A percentile compares a stretch with the other conserved stretches of the same genome.
Conservation (phyloP, 192 early-diverging fungal genomes). For the Coemansia sp. region DNA sequence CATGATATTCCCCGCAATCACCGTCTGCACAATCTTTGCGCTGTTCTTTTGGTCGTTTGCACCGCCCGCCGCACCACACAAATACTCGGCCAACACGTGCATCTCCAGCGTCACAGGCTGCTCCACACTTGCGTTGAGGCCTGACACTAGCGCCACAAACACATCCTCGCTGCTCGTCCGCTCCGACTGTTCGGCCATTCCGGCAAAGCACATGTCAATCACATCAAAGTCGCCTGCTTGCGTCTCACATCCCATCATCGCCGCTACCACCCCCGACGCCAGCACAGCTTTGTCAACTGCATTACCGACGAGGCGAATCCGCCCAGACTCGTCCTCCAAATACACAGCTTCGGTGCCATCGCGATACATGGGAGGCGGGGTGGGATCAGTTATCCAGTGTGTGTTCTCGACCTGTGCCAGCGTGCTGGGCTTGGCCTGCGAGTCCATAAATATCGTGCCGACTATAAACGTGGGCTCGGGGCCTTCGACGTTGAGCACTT, state of each 20-base stretch:
- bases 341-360: conserved; percentile 61
- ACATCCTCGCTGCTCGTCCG: conserved; percentile 40
- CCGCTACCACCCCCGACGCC: conserved; percentile 81
- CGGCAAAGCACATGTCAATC: conserved; percentile 76
- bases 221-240: conserved; percentile 80
- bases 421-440: conserved; percentile 86
- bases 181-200: conserved; percentile 58
- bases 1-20: conserved; percentile 77
- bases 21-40: conserved; percentile 66
- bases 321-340: conserved; percentile 92
- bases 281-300: conserved; percentile 56
- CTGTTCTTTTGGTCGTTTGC: conserved; percentile 55
- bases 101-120: conserved; percentile 56
- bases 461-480: conserved; percentile 68
- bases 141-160: conserved; percentile 81
- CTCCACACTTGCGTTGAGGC: conserved; percentile 61
- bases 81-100: conserved; percentile 74
- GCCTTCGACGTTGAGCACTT: conserved; percentile 71
- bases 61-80: conserved; percentile 73
- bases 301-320: conserved; percentile 71
- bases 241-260: conserved; percentile 77
- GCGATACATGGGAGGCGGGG: conserved; percentile 66
- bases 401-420: conserved; percentile 83
- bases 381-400: conserved; percentile 67
- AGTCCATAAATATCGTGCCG: conserved; percentile 89